These are phyloP conservation scores for Alternaria rosae DNA, from an alignment of 2,329 filamentous ascomycete genomes.

Conservation along the genomic window DNA sequence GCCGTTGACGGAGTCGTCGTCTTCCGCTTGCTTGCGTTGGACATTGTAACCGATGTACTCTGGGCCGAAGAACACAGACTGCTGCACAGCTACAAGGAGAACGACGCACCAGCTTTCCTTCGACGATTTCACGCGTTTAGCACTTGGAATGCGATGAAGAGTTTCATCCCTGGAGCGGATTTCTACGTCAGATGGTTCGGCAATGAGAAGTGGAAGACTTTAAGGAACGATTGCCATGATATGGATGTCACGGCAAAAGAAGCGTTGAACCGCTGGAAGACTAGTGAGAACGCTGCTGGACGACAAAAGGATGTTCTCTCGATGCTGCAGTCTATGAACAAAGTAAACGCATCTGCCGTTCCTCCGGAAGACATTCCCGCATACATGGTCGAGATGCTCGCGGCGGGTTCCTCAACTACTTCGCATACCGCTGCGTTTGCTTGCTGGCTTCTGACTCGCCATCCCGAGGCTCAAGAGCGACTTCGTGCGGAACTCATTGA, in stretches of 20 bases:
- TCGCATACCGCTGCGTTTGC: constrained; percentile 11
- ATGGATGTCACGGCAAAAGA: constrained; percentile 12
- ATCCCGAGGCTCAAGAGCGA: neutral
- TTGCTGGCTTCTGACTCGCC: constrained; percentile 7
- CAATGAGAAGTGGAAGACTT: constrained; percentile 8
- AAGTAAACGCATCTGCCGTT: constrained; percentile 2
- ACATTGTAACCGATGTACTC: constrained; percentile 16
- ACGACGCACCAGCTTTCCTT: neutral
- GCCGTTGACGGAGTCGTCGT: constrained; percentile 6
- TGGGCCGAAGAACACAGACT: constrained; percentile 8
- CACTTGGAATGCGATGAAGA: constrained; percentile 13
- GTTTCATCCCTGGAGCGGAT: constrained; percentile 7
- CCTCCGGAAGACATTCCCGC: constrained; percentile 9
- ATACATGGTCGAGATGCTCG: constrained; percentile 13
- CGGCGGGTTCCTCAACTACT: constrained; percentile 11
- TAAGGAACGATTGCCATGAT: constrained; percentile 9
- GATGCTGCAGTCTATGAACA: constrained; percentile 12
- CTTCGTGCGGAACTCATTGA: neutral
- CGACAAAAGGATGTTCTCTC: constrained; percentile 13
- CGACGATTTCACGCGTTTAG: constrained; percentile 12
- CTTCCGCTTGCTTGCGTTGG: constrained; percentile 9
- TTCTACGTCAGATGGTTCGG: constrained; percentile 5
- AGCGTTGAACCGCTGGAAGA: constrained; percentile 7
- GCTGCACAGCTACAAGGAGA: constrained; percentile 2
- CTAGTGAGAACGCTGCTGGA: neutral